Base-by-base conservation (phyloP, 352 stramenopile genomes). In the Aphanomyces astaci region DNA sequence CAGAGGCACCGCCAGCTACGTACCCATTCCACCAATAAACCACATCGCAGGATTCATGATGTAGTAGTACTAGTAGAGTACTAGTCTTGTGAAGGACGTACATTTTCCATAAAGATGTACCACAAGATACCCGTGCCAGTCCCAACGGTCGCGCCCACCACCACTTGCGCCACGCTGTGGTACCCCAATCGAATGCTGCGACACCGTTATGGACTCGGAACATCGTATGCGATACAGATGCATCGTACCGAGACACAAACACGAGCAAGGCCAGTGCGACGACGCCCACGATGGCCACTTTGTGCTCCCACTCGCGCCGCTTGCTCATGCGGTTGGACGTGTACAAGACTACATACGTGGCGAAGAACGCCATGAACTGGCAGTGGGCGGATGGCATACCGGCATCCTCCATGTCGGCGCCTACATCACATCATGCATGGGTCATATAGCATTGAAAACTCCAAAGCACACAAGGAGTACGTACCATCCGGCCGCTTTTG, bases 351-450 rank as follows among this genome's bases (percentile, higher is more conserved):
- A 82, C 71, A 56, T 92, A 93, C 25, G 75, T 73, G 4, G 84
- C 73, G 48, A 94, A 94, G 75, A 94, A 93, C 0, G 75, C 72
- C 68, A 92, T 81, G 63, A 93, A 93, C 65, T 94, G 86, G 17
- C 84, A 78, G 72, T 94, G 84, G 9, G 84, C 83, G 1, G 84
- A 93, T 10, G 84, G 86, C 84, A 93, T 94, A 1, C 86, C 83
- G 3, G 74, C 71, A 33, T 84, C 84, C 28, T 74, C 78, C 66
- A 89, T 86, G 65, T 75, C 76, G 27, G 86, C 81, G 62, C 82
- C 82, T 63, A 30, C 5, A 52, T 9, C 5, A 46, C 31, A 24
- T n/a, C n/a, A n/a, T n/a, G n/a, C 31, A 63, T 53, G 9, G 19
- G 28, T 24, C 15, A 19, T 17, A 15, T 22, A 27, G 33, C 24